phyloP scores from a whole-genome alignment of 2,329 filamentous ascomycete genomes.

The Neopestalotiopsis rosae region DNA sequence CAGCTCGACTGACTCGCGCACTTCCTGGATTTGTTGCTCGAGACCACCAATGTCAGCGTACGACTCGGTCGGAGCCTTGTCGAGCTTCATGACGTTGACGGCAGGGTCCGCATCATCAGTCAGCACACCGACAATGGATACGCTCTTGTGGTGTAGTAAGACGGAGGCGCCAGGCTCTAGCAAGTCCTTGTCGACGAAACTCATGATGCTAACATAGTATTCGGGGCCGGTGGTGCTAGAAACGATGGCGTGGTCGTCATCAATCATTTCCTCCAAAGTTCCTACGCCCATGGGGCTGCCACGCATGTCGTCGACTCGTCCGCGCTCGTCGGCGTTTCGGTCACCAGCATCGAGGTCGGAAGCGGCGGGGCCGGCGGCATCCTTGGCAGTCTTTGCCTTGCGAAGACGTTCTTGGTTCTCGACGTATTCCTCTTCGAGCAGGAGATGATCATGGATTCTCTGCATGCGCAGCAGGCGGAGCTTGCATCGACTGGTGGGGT shows the following conservation, averaged over 20 bases:
- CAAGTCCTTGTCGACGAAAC: constrained; percentile 98
- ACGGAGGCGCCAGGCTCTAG: constrained; percentile 96
- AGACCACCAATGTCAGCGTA: constrained; percentile 98
- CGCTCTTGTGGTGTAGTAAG: constrained; percentile 94
- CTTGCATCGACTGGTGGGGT: constrained; percentile 96
- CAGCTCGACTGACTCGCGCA: constrained; percentile 94
- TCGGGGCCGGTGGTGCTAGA: constrained; percentile 96
- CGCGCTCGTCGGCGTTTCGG: constrained; percentile 90
- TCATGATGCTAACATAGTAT: constrained; percentile 99
- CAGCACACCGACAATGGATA: constrained; percentile 95
- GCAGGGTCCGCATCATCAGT: constrained; percentile 95
- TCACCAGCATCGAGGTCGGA: constrained; percentile 79
- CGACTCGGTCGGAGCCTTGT: constrained; percentile 97
- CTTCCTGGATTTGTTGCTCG: constrained; percentile 95
- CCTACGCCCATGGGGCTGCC: constrained; percentile 98
- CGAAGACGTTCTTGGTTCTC: constrained; percentile 97
- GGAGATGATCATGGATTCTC: constrained; percentile 94
- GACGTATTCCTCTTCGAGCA: constrained; percentile 97
- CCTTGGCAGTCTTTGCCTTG: constrained; percentile 85
- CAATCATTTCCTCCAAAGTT: constrained; percentile 97
- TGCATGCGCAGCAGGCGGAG: constrained; percentile 97
- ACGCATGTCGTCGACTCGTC: constrained; percentile 96
- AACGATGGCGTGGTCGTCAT: constrained; percentile 98
- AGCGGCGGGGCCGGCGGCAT: constrained; percentile 65
- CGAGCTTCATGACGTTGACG: constrained; percentile 98